phyloP scores from a whole-genome alignment of 2,329 filamentous ascomycete species.

The Grosmannia clavigera region DNA sequence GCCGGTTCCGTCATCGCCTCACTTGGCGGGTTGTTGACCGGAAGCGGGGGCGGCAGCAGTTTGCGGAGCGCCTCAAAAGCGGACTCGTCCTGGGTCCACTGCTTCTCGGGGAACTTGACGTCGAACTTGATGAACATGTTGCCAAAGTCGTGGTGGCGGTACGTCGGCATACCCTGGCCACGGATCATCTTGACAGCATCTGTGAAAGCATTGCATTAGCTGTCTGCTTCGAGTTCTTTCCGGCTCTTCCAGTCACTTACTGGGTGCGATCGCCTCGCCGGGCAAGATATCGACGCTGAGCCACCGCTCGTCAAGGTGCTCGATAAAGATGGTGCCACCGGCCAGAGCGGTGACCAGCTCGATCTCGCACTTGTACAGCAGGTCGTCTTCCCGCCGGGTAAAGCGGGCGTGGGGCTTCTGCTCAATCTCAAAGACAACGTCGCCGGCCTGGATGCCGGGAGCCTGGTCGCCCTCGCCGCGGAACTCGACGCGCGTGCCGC shows the following conservation, averaged over 20 bases:
- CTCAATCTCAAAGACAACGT: slow-evolving; percentile 97
- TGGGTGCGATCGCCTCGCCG: slow-evolving; percentile 86
- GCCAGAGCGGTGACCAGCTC: slow-evolving; percentile 91
- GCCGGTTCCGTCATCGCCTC: slow-evolving; percentile 90
- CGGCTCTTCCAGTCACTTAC: slow-evolving; percentile 39
- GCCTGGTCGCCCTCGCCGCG: slow-evolving; percentile 92
- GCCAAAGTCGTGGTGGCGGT: slow-evolving; percentile 85
- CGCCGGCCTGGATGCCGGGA: slow-evolving; percentile 82
- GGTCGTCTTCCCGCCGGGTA: slow-evolving; percentile 89
- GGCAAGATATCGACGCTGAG: slow-evolving; percentile 84
- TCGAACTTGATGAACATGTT: slow-evolving; percentile 97
- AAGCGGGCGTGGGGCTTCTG: slow-evolving; percentile 97
- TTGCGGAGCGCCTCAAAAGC: slow-evolving; percentile 71
- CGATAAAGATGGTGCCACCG: slow-evolving; percentile 80
- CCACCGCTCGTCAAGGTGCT: slow-evolving; percentile 97
- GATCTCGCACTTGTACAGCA: slow-evolving; percentile 91
- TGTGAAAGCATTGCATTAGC: slow-evolving; percentile 22
- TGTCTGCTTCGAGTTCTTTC: background rate
- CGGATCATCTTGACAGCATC: slow-evolving; percentile 87
- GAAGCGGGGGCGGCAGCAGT: slow-evolving; percentile 60
- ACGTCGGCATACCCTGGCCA: slow-evolving; percentile 95
- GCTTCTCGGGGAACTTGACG: slow-evolving; percentile 87
- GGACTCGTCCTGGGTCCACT: slow-evolving; percentile 51
- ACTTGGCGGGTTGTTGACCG: slow-evolving; percentile 54
- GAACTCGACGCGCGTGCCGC: slow-evolving; percentile 94